Percentiles rank a stretch among this genome's conserved stretches.
These are phyloP conservation scores for Eucalyptus camaldulensis DNA, from an alignment of 345 rosid genomes.

Conservation along the genomic window DNA sequence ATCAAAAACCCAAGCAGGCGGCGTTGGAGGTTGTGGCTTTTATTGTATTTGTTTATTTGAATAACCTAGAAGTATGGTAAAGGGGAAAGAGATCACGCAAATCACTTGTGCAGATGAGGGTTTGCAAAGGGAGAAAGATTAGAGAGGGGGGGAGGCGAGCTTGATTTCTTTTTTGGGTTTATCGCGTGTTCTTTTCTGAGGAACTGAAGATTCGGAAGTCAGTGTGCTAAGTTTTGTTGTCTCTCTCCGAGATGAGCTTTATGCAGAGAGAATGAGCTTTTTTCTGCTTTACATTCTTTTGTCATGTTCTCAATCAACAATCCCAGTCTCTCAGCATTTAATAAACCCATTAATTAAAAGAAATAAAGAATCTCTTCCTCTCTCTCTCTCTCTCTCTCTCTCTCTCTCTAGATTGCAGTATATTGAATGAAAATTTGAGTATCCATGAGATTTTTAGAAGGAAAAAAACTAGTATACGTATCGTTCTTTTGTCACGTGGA, in stretches of 20 bases:
- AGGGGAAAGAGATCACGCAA: background rate
- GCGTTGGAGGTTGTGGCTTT: background rate
- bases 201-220: conserved; percentile 39
- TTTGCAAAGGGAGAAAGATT: conserved; percentile 8
- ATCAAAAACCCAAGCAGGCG: background rate
- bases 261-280: conserved; percentile 43
- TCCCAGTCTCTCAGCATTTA: background rate
- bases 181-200: background rate
- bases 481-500: background rate
- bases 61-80: background rate
- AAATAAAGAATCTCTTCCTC: background rate
- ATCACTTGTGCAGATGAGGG: background rate
- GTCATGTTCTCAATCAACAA: conserved; percentile 11
- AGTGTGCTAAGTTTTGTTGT: background rate
- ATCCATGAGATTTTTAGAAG: background rate
- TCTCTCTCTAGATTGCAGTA: background rate
- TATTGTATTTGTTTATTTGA: background rate
- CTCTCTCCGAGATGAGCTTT: background rate
- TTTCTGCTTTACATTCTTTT: background rate
- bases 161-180: background rate
- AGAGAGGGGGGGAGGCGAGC: background rate
- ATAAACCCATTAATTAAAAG: background rate
- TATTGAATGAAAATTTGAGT: background rate
- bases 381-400: background rate
- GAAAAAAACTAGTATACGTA: background rate